Evolutionary conservation across 179 eudicot genomes (phyloP).

Genomic region (Actinidia chinensis): DNA sequence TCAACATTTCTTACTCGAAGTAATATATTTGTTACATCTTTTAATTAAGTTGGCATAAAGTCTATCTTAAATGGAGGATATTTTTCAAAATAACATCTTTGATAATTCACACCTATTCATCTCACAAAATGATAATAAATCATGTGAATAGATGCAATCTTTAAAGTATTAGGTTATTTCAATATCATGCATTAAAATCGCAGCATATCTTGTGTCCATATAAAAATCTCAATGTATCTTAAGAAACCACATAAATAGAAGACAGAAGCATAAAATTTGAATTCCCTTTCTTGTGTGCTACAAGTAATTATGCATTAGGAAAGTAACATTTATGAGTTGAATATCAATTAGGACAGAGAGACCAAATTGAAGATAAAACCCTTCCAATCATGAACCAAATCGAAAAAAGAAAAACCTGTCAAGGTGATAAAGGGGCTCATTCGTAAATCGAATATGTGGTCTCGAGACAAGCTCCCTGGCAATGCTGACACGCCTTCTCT

Average conservation of each 20-base stretch:
- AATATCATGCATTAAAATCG: not conserved
- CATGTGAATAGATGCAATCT: not conserved
- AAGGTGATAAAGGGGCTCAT: constrained; percentile 97
- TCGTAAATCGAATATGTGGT: constrained; percentile 80
- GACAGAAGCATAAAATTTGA: not conserved
- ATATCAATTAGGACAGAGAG: not conserved
- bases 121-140: not conserved
- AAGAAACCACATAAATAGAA: not conserved
- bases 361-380: not conserved
- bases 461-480: constrained; percentile 97
- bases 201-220: too few relatives aligned
- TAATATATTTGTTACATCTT: not conserved
- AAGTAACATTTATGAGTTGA: not conserved
- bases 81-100: not conserved
- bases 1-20: not conserved
- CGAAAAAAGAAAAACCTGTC: constrained; percentile 58
- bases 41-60: not conserved
- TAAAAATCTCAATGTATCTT: not conserved
- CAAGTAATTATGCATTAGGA: not conserved
- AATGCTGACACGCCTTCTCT: constrained; percentile 89
- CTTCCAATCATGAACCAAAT: constrained; percentile 10
- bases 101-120: not conserved
- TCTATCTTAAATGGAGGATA: not conserved
- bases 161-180: not conserved
- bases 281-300: not conserved